Evolutionary conservation across 108 stramenopile species (phyloP).

Genomic region (Skeletonema grethae): DNA sequence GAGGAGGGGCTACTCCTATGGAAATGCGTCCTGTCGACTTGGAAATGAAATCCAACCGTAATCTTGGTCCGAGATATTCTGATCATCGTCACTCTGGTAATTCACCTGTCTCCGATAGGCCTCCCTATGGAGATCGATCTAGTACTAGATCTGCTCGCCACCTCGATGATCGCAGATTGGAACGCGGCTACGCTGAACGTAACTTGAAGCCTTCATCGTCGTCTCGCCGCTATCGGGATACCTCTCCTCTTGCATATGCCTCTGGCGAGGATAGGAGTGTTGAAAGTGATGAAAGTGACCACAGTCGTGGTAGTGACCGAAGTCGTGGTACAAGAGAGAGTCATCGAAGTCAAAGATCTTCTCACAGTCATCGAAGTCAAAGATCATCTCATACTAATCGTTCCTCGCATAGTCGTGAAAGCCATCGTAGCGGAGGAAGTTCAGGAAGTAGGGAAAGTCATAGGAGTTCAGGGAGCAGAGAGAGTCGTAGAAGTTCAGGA

Average conservation of each 20-base stretch:
- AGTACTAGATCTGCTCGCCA: not conserved
- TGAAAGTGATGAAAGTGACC: slow-evolving; percentile 1
- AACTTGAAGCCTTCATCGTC: not conserved
- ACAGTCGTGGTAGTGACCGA: not conserved
- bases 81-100: not conserved
- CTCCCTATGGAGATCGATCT: not conserved
- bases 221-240: not conserved
- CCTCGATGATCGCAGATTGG: not conserved
- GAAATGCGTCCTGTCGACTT: slow-evolving; percentile 1
- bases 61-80: slow-evolving; percentile 1
- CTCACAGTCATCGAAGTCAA: not conserved
- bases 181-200: not conserved
- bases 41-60: slow-evolving; percentile 31
- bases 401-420: not conserved
- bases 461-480: not conserved
- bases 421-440: not conserved
- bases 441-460: not conserved
- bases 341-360: slow-evolving; percentile 4
- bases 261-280: not conserved
- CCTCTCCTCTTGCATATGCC: not conserved
- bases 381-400: not conserved
- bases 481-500: not conserved
- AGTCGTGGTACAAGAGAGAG: not conserved
- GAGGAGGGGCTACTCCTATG: slow-evolving; percentile 5
- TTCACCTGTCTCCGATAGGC: not conserved